These are phyloP conservation scores for Fusarium verrucosum DNA, from an alignment of 2,329 filamentous ascomycete genomes.

Conservation along the genomic window DNA sequence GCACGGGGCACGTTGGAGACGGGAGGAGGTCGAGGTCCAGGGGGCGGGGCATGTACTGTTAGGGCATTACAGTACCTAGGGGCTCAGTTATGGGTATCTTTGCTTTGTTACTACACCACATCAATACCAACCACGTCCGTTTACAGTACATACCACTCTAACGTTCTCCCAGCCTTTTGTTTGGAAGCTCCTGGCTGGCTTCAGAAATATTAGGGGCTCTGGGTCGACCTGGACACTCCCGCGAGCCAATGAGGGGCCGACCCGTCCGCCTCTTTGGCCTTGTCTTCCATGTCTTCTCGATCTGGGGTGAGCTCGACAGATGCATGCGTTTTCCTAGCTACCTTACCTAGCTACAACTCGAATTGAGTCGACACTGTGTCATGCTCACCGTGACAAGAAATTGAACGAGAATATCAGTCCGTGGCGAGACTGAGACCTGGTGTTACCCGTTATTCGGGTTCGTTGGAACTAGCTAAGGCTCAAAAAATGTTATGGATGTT, in stretches of 20 bases:
- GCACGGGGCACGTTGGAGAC: constrained; percentile 41
- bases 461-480: constrained; percentile 3
- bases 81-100: constrained; percentile 24
- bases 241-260: constrained; percentile 44
- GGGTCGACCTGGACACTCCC: constrained; percentile 26
- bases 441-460: background rate
- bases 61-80: constrained; percentile 22
- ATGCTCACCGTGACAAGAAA: constrained; percentile 4
- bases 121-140: constrained; percentile 8
- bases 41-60: constrained; percentile 38
- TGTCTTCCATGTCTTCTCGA: constrained; percentile 32
- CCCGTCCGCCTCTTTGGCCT: constrained; percentile 39
- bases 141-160: constrained; percentile 28
- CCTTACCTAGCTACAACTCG: constrained; percentile 9
- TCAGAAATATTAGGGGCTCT: constrained; percentile 44
- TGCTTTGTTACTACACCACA: background rate
- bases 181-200: constrained; percentile 34
- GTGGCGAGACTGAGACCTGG: constrained; percentile 9
- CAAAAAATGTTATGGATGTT: constrained; percentile 13
- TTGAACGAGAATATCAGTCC: constrained; percentile 1
- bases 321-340: constrained; percentile 18
- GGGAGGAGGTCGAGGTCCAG: constrained; percentile 31
- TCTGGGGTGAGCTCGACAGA: constrained; percentile 33
- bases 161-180: constrained; percentile 32
- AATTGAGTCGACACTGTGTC: constrained; percentile 34